Conservation (phyloP, 208 protist genomes). For the Leishmania martiniquensis region DNA sequence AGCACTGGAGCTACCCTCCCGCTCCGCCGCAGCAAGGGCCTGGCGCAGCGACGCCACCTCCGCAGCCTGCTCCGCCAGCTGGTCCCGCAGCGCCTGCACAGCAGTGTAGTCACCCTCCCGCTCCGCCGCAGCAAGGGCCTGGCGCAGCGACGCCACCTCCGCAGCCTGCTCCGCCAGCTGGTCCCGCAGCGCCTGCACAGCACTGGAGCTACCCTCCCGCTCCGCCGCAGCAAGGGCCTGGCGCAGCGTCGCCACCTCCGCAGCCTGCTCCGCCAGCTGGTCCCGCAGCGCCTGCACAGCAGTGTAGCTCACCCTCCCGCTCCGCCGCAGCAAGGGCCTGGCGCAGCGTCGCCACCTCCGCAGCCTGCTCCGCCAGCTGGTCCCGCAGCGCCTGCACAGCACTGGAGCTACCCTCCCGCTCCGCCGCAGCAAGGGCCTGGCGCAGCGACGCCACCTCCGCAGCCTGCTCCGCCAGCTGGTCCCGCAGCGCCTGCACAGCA, state of each 20-base stretch:
- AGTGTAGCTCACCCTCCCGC: no score
- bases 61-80: no score
- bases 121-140: background rate
- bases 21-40: no score
- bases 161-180: background rate
- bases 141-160: background rate
- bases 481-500: slow-evolving; percentile 1
- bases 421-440: background rate
- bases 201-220: no score
- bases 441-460: background rate
- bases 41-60: no score
- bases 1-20: no score
- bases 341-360: slow-evolving; percentile 4
- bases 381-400: background rate
- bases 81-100: no score
- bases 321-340: background rate
- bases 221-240: background rate
- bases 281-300: background rate
- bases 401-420: no score
- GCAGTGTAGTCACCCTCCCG: no score
- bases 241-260: slow-evolving; percentile 4
- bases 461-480: background rate
- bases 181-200: slow-evolving; percentile 1
- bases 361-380: background rate
- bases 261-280: background rate